Percentiles rank a stretch among this genome's conserved stretches.
Evolutionary conservation across 306 rosid species (phyloP).

Genomic region (Styphnolobium japonicum): DNA sequence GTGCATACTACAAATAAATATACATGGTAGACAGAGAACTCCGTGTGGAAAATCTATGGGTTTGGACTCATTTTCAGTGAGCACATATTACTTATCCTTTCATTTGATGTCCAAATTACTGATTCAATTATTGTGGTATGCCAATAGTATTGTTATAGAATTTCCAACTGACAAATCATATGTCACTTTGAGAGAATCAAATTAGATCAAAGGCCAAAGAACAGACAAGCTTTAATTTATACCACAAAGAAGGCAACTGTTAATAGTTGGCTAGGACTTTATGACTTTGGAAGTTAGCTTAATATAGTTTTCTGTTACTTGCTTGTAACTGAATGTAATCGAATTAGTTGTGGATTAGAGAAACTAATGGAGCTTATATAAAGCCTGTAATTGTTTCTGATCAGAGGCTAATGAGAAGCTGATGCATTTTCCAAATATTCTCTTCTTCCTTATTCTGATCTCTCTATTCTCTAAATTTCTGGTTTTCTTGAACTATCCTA

Average conservation of each 20-base stretch:
- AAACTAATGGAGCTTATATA: too few relatives aligned
- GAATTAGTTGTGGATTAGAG: too few relatives aligned
- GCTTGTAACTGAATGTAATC: too few relatives aligned
- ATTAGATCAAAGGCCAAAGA: neutral
- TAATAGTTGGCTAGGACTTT: too few relatives aligned
- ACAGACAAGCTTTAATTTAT: neutral
- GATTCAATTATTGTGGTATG: neutral
- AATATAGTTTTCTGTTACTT: too few relatives aligned
- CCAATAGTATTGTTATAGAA: neutral
- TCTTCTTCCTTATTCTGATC: too few relatives aligned
- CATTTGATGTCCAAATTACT: neutral
- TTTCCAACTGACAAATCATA: neutral
- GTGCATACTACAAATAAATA: neutral
- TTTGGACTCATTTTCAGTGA: neutral
- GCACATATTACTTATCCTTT: neutral
- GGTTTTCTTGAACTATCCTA: too few relatives aligned
- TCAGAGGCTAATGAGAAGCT: too few relatives aligned
- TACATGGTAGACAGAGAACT: neutral
- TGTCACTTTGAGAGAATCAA: neutral
- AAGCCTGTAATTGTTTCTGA: too few relatives aligned
- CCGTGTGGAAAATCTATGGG: neutral
- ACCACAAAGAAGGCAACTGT: neutral
- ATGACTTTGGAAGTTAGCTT: too few relatives aligned
- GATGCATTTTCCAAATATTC: too few relatives aligned
- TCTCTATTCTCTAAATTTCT: too few relatives aligned